Base-by-base conservation (phyloP, 2,329 filamentous ascomycete genomes). In the Hyphodiscus sp. region DNA sequence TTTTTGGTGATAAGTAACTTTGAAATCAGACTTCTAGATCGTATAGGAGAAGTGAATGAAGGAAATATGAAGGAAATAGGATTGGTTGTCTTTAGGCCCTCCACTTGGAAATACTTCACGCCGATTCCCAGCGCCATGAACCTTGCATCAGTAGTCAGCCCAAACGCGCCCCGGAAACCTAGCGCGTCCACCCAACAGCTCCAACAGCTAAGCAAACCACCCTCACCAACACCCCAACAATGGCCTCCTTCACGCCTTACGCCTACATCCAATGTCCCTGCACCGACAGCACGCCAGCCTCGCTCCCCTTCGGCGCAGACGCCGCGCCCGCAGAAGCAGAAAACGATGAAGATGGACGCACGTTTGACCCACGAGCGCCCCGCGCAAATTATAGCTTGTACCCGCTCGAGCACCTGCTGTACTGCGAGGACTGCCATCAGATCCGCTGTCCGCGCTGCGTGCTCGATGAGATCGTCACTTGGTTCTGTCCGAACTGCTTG, bases 381-480 rank as follows among this genome's bases (percentile, higher is more conserved):
- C 85, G 91, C 41, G 88, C 94, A 54, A 94, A 91, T 69, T 97
- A 90, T 76, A 91, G 90, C 61, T 77, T 99, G 30, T 96, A 92
- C 67, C 92, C 94, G 0, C 83, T 96, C 45, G 92, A 97, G 67
- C 86, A 96, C 68, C 81, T 99, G 23, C 80, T 97, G 42, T 99
- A 95, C 74, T 99, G 94, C 75, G 92, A 96, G 68, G 94, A 97
- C 69, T 99, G 94, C 70, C 90, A 95, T 68, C 87, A 96, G 71
- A 95, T 97, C 58, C 87, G 94, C 62, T 99, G 94, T 68, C 89
- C 90, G 6, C 80, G 91, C 73, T 99, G 94, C 67, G 88, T 95
- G 51, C 82, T 86, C 47, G 94, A 99, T 68, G 94, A 99, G 73
- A 91, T 96, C 52, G 85, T 95, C 47, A 94, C 89, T 51, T 96